A percentile compares a stretch with the other conserved stretches of the same genome.
Conservation (phyloP, 352 stramenopile species). For the Globisporangium rhizosaccharum region DNA sequence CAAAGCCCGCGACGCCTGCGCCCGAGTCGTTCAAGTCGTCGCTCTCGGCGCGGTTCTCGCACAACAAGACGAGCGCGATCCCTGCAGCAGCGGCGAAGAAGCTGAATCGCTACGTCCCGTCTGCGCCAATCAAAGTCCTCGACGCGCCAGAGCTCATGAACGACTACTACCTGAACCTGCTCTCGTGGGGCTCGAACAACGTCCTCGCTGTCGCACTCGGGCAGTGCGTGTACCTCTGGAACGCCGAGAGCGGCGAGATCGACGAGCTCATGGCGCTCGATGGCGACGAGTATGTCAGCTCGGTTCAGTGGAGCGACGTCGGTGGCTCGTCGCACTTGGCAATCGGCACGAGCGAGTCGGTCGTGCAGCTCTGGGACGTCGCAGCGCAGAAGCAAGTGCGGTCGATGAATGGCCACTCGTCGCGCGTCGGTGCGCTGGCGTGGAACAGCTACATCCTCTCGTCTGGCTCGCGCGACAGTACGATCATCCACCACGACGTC, state of each 20-base stretch:
- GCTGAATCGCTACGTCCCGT: slow-evolving; percentile 94
- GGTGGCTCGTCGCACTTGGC: slow-evolving; percentile 83
- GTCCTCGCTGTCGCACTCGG: slow-evolving; percentile 96
- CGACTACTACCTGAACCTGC: slow-evolving; percentile 99
- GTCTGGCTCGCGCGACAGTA: slow-evolving; percentile 92
- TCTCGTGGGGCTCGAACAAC: slow-evolving; percentile 97
- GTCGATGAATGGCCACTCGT: slow-evolving; percentile 90
- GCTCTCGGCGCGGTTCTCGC: slow-evolving; percentile 91
- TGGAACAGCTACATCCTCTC: slow-evolving; percentile 96
- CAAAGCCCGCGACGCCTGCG: slow-evolving; percentile 91
- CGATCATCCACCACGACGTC: slow-evolving; percentile 88
- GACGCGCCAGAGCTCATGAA: slow-evolving; percentile 98
- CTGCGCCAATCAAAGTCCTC: slow-evolving; percentile 92
- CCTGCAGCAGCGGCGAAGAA: slow-evolving; percentile 75
- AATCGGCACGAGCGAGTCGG: slow-evolving; percentile 92
- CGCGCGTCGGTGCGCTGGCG: slow-evolving; percentile 90
- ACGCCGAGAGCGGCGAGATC: slow-evolving; percentile 94
- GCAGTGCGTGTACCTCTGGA: slow-evolving; percentile 98
- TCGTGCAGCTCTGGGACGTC: slow-evolving; percentile 98
- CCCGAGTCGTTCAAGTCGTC: slow-evolving; percentile 94
- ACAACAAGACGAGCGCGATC: slow-evolving; percentile 88
- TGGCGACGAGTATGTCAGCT: slow-evolving; percentile 94
- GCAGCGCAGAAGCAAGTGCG: slow-evolving; percentile 90
- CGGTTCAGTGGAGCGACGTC: slow-evolving; percentile 94
- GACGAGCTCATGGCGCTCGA: slow-evolving; percentile 91